Conservation (phyloP, 768 basidiomycete species). For the Gelatoporia subvermispora region DNA sequence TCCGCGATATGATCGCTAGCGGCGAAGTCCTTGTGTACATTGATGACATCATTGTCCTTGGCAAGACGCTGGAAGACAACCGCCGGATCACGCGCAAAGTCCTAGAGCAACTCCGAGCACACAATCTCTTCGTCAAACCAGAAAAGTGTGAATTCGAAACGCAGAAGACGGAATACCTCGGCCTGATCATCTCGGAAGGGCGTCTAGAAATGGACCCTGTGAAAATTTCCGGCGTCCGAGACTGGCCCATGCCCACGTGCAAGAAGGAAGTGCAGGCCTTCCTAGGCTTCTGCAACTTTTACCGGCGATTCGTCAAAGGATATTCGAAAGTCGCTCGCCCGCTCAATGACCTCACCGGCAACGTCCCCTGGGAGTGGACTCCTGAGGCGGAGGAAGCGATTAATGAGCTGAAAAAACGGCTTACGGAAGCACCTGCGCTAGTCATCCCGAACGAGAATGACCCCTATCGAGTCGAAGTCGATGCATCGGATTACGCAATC, state of each 20-base stretch:
- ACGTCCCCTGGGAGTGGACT: constrained; percentile 12
- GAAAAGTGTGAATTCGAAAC: constrained; percentile 29
- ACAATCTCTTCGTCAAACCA: constrained; percentile 29
- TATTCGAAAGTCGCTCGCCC: constrained; percentile 10
- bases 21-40: constrained; percentile 39
- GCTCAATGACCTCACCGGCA: constrained; percentile 14
- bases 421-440: constrained; percentile 16
- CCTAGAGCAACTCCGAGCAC: constrained; percentile 19
- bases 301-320: neutral
- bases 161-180: constrained; percentile 24
- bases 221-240: constrained; percentile 25
- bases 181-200: constrained; percentile 19
- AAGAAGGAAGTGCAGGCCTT: constrained; percentile 21
- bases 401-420: constrained; percentile 15
- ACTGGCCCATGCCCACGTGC: constrained; percentile 23
- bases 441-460: constrained; percentile 1
- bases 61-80: constrained; percentile 7
- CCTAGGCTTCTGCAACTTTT: constrained; percentile 28
- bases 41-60: constrained; percentile 32
- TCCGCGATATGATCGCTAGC: constrained; percentile 25
- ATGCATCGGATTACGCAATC: constrained; percentile 15
- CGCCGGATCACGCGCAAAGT: constrained; percentile 10
- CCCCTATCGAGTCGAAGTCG: constrained; percentile 11
- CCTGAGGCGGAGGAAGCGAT: constrained; percentile 12
- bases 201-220: constrained; percentile 25